Percentiles rank a stretch among this genome's conserved stretches.
These are phyloP conservation scores for Phytophthora syringae DNA, from an alignment of 352 stramenopile species.

Conservation along the genomic window DNA sequence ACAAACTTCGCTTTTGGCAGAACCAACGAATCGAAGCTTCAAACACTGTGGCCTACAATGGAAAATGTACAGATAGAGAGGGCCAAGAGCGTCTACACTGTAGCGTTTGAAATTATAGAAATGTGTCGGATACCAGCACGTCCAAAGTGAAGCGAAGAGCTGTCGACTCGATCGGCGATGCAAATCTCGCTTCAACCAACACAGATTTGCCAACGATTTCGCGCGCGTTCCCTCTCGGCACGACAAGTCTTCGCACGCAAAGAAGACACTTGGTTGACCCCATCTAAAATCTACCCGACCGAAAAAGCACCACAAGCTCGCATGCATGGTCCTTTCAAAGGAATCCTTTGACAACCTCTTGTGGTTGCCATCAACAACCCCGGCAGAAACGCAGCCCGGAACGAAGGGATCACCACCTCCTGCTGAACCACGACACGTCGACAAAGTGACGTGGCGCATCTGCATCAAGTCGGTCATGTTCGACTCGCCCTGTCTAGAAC, in stretches of 20 bases:
- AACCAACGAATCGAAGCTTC: background rate
- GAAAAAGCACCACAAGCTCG: slow-evolving; percentile 21
- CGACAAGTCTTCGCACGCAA: slow-evolving; percentile 6
- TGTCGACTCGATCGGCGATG: slow-evolving; percentile 23
- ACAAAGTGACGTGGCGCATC: slow-evolving; percentile 33
- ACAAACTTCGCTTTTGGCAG: slow-evolving; percentile 15
- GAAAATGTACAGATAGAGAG: no score
- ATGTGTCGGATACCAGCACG: background rate
- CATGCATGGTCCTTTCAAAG: background rate
- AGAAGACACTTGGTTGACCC: no score
- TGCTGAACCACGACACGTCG: slow-evolving; percentile 24
- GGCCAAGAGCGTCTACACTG: no score
- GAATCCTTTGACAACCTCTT: background rate
- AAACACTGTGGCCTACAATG: background rate
- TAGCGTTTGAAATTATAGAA: no score
- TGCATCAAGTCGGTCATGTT: slow-evolving; percentile 16
- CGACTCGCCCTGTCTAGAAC: slow-evolving; percentile 11
- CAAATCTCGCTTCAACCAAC: slow-evolving; percentile 22
- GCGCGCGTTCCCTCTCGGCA: slow-evolving; percentile 24
- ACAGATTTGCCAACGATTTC: slow-evolving; percentile 23
- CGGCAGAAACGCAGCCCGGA: slow-evolving; percentile 2
- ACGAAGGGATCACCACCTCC: slow-evolving; percentile 30
- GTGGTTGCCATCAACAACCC: no score
- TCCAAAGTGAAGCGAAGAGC: background rate
- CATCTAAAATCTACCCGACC: no score